These are phyloP conservation scores for Geotrichum reessii DNA, from an alignment of 1,139 yeast species.

Conservation along the genomic window DNA sequence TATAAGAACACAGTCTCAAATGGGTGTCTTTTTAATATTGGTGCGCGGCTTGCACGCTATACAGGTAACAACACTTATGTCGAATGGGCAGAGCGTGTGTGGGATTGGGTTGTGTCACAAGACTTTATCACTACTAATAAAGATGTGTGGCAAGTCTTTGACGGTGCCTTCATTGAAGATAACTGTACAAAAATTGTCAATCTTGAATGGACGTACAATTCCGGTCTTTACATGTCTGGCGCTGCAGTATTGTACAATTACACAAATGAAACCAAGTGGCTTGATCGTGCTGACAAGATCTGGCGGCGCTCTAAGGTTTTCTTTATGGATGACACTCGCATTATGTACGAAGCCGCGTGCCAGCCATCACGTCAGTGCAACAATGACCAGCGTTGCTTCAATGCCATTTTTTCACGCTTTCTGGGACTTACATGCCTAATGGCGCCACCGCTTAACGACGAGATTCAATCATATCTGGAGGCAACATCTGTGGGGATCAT, in stretches of 20 bases:
- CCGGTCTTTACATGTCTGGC: conserved; percentile 74
- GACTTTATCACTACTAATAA: conserved; percentile 47
- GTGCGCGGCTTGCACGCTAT: conserved; percentile 80
- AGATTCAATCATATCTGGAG: conserved; percentile 48
- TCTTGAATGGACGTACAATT: conserved; percentile 83
- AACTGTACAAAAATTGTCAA: conserved; percentile 59
- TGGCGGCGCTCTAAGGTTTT: conserved; percentile 48
- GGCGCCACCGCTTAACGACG: conserved; percentile 56
- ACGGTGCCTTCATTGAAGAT: conserved; percentile 64
- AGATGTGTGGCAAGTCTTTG: conserved; percentile 49
- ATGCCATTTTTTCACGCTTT: conserved; percentile 73
- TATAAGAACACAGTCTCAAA: conserved; percentile 87
- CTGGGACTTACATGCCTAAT: conserved; percentile 68
- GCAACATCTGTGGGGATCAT: conserved; percentile 78
- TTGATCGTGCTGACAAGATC: conserved; percentile 58
- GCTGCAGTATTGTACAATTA: conserved; percentile 74
- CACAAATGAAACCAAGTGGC: conserved; percentile 70
- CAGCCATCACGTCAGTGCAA: conserved; percentile 61
- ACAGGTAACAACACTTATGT: conserved; percentile 65
- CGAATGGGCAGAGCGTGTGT: conserved; percentile 76
- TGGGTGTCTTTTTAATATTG: conserved; percentile 83
- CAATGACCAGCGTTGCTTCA: conserved; percentile 86
- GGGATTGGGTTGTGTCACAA: conserved; percentile 72
- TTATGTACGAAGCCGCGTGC: conserved; percentile 81
- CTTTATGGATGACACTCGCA: conserved; percentile 53